Percentiles rank a stretch among this genome's conserved stretches.
phyloP scores from a whole-genome alignment of 352 stramenopile genomes.

The Pythium periplocum region DNA sequence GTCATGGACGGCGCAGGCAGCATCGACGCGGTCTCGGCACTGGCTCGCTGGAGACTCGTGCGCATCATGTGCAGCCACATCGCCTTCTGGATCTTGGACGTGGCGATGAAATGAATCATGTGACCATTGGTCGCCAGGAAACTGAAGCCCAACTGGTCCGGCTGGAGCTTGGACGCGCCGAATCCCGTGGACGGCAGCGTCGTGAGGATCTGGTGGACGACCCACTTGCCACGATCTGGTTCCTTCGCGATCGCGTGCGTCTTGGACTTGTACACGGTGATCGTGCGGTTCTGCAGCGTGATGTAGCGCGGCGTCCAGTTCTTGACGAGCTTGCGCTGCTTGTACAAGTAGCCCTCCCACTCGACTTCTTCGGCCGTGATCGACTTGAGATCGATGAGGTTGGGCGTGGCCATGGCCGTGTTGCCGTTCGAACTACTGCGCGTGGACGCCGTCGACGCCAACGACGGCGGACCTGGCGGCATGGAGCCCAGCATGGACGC shows the following conservation, averaged over 20 bases:
- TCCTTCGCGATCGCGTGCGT: conserved; percentile 79
- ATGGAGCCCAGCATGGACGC: conserved; percentile 10
- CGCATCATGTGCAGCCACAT: conserved; percentile 86
- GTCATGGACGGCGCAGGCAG: conserved; percentile 17
- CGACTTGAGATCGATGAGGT: conserved; percentile 85
- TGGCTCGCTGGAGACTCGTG: conserved; percentile 43
- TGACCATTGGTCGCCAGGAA: conserved; percentile 82
- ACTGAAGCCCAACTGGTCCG: conserved; percentile 75
- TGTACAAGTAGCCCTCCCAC: conserved; percentile 88
- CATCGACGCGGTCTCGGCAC: conserved; percentile 31
- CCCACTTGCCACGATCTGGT: conserved; percentile 71
- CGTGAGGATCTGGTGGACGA: conserved; percentile 75
- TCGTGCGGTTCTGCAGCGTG: conserved; percentile 73
- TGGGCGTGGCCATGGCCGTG: conserved; percentile 44
- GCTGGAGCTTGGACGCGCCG: conserved; percentile 72
- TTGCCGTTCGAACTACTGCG: not conserved
- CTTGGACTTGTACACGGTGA: conserved; percentile 86
- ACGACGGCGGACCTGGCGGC: not conserved
- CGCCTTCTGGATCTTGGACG: conserved; percentile 66
- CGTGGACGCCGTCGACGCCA: not conserved
- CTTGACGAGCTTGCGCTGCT: conserved; percentile 88
- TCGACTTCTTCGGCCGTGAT: conserved; percentile 82
- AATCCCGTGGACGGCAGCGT: conserved; percentile 76
- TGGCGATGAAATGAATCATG: conserved; percentile 80
- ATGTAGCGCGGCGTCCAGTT: conserved; percentile 87